These are phyloP conservation scores for Curvularia lunata DNA, from an alignment of 2,329 filamentous ascomycete species.

Conservation along the genomic window DNA sequence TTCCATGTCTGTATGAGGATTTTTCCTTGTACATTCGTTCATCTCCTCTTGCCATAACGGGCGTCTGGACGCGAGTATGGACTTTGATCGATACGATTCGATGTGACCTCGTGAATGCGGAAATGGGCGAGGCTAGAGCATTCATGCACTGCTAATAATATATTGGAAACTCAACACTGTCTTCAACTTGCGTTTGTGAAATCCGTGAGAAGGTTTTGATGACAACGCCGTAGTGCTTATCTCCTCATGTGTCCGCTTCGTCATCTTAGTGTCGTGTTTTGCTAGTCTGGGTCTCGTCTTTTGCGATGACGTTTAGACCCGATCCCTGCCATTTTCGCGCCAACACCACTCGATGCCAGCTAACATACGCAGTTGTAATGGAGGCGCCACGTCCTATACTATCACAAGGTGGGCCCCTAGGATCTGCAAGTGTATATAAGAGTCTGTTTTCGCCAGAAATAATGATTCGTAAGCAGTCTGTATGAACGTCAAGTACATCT, in stretches of 20 bases:
- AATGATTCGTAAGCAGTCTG: neutral
- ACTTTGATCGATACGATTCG: conserved; percentile 20
- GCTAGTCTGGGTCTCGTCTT: neutral
- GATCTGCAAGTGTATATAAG: neutral
- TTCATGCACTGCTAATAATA: conserved; percentile 30
- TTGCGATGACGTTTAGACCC: conserved; percentile 3
- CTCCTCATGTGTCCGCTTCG: neutral
- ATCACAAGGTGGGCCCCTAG: neutral
- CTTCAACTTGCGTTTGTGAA: neutral
- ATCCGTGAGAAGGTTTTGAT: neutral
- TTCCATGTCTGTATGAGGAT: conserved; percentile 10
- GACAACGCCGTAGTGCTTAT: neutral
- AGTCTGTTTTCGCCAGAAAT: neutral
- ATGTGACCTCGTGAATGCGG: conserved; percentile 17
- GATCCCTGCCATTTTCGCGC: neutral
- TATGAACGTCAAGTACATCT: neutral
- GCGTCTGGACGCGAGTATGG: conserved; percentile 27
- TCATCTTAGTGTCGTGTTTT: neutral
- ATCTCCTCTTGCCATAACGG: conserved; percentile 18
- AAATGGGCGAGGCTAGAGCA: conserved; percentile 11
- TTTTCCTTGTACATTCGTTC: conserved; percentile 12
- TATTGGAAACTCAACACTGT: conserved; percentile 17
- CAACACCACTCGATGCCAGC: neutral
- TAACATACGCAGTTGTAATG: neutral
- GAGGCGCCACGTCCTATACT: neutral